These are phyloP conservation scores for Cyclotella atomus DNA, from an alignment of 108 stramenopile species.

Conservation along the genomic window DNA sequence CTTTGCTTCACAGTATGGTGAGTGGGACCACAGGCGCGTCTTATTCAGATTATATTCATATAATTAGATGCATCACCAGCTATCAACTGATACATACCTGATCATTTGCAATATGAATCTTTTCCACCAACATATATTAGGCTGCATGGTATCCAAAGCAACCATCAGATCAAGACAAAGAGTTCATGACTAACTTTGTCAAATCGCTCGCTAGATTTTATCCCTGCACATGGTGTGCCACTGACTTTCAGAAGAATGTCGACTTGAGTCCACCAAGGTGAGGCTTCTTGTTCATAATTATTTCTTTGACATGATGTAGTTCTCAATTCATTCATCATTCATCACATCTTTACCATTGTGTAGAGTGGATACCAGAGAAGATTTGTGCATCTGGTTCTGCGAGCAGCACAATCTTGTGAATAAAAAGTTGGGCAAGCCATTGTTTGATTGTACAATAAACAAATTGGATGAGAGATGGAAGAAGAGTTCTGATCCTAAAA, in stretches of 20 bases:
- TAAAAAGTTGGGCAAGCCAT: constrained; percentile 77
- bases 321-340: not conserved
- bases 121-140: too few species aligned
- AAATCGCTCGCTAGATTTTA: constrained; percentile 77
- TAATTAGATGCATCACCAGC: not conserved
- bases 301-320: not conserved
- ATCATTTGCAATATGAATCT: too few species aligned
- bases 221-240: constrained; percentile 85
- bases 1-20: constrained; percentile 83
- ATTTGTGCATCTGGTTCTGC: constrained; percentile 84
- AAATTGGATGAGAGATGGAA: constrained; percentile 86
- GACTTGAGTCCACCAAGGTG: constrained; percentile 64
- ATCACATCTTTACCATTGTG: constrained; percentile 9
- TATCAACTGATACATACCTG: not conserved
- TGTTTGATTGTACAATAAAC: constrained; percentile 74
- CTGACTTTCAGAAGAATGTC: constrained; percentile 79
- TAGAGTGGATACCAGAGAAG: constrained; percentile 72
- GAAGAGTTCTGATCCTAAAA: constrained; percentile 70
- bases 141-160: constrained; percentile 88
- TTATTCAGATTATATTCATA: too few species aligned
- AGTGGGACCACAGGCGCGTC: too few species aligned
- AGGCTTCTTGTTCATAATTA: not conserved
- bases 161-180: constrained; percentile 67
- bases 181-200: constrained; percentile 68
- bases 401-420: constrained; percentile 89